These are phyloP conservation scores for Physcomitrellopsis africana DNA, from an alignment of 225 moss, liverwort and hornwort species.

Conservation along the genomic window DNA sequence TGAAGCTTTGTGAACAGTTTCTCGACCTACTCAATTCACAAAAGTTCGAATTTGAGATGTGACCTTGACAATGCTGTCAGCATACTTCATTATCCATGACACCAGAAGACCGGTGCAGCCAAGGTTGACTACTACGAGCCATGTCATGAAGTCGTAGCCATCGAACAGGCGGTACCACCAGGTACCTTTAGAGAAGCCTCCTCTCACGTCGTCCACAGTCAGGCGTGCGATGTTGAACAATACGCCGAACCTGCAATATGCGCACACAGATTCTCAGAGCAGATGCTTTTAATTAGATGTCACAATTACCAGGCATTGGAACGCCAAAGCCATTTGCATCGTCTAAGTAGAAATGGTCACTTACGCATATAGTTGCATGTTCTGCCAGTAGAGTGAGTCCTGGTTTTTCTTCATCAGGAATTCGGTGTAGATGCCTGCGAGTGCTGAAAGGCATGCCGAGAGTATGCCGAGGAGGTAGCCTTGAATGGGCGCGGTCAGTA, in stretches of 20 bases:
- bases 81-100: slow-evolving; percentile 98
- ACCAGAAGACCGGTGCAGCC: slow-evolving; percentile 87
- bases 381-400: slow-evolving; percentile 92
- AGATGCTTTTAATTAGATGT: no score
- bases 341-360: not conserved
- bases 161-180: slow-evolving; percentile 80
- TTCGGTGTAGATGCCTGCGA: slow-evolving; percentile 95
- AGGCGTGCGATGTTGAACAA: slow-evolving; percentile 79
- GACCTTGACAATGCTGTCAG: slow-evolving; percentile 98
- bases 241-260: slow-evolving; percentile 71
- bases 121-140: slow-evolving; percentile 84
- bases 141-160: slow-evolving; percentile 71
- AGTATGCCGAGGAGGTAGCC: slow-evolving; percentile 82
- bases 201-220: slow-evolving; percentile 61
- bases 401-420: slow-evolving; percentile 95
- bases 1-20: not conserved
- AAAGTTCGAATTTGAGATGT: not conserved
- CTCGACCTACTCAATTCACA: not conserved
- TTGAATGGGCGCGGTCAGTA: slow-evolving; percentile 84
- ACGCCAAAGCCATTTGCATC: not conserved
- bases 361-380: slow-evolving; percentile 94
- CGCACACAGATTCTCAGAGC: no score
- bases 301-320: not conserved
- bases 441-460: slow-evolving; percentile 88
- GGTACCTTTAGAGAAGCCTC: slow-evolving; percentile 52